Evolutionary conservation across 2,329 filamentous ascomycete genomes (phyloP).

Genomic region (Aspergillus phoenicis): DNA sequence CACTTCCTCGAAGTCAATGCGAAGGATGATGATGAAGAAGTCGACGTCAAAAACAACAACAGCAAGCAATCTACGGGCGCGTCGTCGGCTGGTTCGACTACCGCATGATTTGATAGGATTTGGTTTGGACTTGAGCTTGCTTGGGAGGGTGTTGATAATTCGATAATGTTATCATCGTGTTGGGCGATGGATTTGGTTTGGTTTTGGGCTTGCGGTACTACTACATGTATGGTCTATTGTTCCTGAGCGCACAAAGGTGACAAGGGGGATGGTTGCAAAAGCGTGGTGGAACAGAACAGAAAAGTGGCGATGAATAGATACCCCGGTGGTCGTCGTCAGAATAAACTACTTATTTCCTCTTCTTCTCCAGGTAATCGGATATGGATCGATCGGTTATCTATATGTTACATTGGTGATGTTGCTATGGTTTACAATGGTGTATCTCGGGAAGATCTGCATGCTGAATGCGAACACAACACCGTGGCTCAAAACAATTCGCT

Average conservation of each 20-base stretch:
- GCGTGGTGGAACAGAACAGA: background rate
- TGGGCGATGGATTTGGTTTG: background rate
- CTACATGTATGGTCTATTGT: background rate
- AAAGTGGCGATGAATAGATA: background rate
- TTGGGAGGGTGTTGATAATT: too few relatives aligned
- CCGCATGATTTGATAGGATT: background rate
- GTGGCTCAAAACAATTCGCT: background rate
- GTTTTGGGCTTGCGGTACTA: background rate
- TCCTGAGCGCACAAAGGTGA: background rate
- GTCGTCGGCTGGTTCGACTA: background rate
- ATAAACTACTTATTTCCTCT: background rate
- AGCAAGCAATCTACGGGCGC: constrained; percentile 10
- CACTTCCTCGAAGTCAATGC: constrained; percentile 96
- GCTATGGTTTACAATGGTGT: background rate
- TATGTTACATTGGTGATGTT: background rate
- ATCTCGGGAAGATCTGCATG: background rate
- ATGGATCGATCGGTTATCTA: too few relatives aligned
- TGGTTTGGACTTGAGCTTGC: too few relatives aligned
- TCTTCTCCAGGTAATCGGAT: background rate
- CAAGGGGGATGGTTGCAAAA: too few relatives aligned
- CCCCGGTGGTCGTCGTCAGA: background rate
- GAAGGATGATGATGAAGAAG: constrained; percentile 50
- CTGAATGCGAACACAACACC: background rate
- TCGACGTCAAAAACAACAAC: constrained; percentile 14
- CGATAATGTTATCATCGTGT: too few relatives aligned